Conservation (phyloP, 2,329 filamentous ascomycete genomes). For the Scedosporium dehoogii region DNA sequence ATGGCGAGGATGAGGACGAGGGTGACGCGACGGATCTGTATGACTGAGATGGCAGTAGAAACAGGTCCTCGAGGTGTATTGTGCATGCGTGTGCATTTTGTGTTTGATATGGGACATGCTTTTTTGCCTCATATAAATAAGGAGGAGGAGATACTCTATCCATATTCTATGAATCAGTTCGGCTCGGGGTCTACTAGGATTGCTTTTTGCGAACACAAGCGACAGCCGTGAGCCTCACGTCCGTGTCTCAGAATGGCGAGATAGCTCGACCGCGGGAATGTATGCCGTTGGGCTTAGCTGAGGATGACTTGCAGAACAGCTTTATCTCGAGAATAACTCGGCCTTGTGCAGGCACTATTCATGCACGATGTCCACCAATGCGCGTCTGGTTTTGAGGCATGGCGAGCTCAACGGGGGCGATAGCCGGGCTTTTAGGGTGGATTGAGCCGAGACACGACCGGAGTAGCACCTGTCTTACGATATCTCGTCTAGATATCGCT, state of each 20-base stretch:
- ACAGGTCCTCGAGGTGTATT: background rate
- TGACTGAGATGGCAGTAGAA: background rate
- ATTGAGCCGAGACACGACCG: too few relatives aligned
- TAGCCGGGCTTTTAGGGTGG: too few relatives aligned
- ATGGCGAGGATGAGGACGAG: constrained; percentile 35
- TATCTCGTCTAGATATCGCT: too few relatives aligned
- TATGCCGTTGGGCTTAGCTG: background rate
- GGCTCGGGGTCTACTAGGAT: background rate
- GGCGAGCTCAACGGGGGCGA: too few relatives aligned
- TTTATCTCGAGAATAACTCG: background rate
- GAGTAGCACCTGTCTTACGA: too few relatives aligned
- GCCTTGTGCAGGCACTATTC: background rate
- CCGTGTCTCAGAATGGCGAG: background rate
- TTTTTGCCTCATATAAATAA: background rate
- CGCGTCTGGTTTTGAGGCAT: too few relatives aligned
- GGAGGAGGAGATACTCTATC: background rate
- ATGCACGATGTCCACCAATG: background rate
- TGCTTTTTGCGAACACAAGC: background rate
- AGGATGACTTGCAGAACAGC: background rate
- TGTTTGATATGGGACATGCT: too few relatives aligned
- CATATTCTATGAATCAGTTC: too few relatives aligned
- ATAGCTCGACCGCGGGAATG: background rate
- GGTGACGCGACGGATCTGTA: constrained; percentile 13
- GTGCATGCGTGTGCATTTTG: too few relatives aligned
- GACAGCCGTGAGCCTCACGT: background rate